Evolutionary conservation across 148 eudicot genomes (phyloP).

Genomic region (Heliamphora exappendiculata): DNA sequence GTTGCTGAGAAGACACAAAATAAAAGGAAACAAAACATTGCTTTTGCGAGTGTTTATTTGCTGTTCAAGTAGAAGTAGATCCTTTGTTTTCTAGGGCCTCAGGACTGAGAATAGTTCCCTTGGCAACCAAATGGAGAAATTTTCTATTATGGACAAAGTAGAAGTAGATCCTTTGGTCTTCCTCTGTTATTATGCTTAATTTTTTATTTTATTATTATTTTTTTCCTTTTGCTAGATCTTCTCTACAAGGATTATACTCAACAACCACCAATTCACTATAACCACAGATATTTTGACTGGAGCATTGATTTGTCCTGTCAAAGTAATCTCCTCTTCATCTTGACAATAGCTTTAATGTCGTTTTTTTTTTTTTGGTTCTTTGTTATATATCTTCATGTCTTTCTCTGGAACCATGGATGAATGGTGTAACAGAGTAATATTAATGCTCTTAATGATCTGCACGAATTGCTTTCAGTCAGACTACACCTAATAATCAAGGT

Average conservation of each 20-base stretch:
- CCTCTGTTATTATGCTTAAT: not conserved
- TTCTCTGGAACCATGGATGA: not conserved
- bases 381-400: too few relatives aligned
- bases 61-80: not conserved
- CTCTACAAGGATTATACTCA: slow-evolving; percentile 18
- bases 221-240: slow-evolving; percentile 8
- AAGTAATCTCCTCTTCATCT: slow-evolving; percentile 2
- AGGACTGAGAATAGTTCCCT: not conserved
- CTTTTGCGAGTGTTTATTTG: too few relatives aligned
- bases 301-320: slow-evolving; percentile 4
- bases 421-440: too few relatives aligned
- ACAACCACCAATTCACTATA: slow-evolving; percentile 6
- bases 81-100: not conserved
- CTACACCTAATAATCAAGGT: too few relatives aligned
- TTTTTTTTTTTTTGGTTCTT: not conserved
- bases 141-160: not conserved
- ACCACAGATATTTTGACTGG: not conserved
- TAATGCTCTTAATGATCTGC: too few relatives aligned
- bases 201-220: not conserved
- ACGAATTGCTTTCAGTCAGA: too few relatives aligned
- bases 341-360: not conserved
- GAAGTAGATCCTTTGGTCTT: too few relatives aligned
- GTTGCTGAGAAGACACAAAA: not conserved
- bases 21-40: not conserved
- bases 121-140: not conserved